Evolutionary conservation across 345 rosid genomes (phyloP).

Genomic region (Eucalyptus grandis): DNA sequence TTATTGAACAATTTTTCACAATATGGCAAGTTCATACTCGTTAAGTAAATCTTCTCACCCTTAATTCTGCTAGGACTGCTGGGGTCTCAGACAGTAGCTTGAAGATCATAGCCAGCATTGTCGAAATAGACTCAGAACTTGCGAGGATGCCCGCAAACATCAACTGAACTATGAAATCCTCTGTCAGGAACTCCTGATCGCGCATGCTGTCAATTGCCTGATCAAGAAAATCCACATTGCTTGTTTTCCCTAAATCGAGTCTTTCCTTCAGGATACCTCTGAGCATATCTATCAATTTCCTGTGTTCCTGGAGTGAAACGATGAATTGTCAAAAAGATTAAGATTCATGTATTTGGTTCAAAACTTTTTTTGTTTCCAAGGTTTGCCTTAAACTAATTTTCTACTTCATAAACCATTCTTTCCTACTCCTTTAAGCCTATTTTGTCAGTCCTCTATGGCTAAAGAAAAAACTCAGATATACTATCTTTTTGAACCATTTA

Average conservation of each 20-base stretch:
- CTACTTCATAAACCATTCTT: no score
- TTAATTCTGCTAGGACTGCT: neutral
- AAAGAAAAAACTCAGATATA: no score
- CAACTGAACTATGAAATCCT: neutral
- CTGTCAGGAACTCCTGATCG: conserved; percentile 2
- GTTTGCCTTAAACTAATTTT: no score
- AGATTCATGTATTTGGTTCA: neutral
- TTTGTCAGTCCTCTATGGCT: no score
- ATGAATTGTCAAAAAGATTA: neutral
- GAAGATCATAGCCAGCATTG: neutral
- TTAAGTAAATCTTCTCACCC: neutral
- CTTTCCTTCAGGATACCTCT: neutral
- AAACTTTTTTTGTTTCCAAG: no score
- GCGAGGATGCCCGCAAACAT: neutral
- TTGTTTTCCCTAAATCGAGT: neutral
- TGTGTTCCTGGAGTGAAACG: neutral
- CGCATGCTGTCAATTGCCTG: conserved; percentile 1
- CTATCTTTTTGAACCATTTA: no score
- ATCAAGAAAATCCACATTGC: neutral
- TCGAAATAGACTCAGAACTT: conserved; percentile 1
- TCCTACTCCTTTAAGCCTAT: no score
- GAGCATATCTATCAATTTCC: neutral
- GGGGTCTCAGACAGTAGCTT: neutral
- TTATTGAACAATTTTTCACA: neutral
- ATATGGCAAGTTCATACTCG: neutral